Conservation (phyloP, 2,329 filamentous ascomycete genomes). For the Penicillium concentricum region DNA sequence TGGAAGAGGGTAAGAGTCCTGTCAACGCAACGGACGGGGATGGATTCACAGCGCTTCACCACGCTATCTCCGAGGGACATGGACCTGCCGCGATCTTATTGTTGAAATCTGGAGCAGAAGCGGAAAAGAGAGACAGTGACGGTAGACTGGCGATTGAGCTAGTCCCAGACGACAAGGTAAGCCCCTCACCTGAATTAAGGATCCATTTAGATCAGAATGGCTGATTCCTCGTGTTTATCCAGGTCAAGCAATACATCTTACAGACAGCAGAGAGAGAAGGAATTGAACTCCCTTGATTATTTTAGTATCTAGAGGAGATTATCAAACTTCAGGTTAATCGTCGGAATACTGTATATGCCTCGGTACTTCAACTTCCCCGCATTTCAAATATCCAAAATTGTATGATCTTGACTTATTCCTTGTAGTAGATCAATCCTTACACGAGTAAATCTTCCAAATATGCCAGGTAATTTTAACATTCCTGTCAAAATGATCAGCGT, state of each 20-base stretch:
- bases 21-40: slow-evolving; percentile 78
- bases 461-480: neutral
- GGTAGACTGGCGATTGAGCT: slow-evolving; percentile 74
- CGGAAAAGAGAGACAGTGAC: slow-evolving; percentile 70
- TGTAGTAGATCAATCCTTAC: neutral
- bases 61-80: slow-evolving; percentile 60
- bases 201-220: neutral
- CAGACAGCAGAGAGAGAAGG: slow-evolving; percentile 80
- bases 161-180: slow-evolving; percentile 80
- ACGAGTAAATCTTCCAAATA: neutral
- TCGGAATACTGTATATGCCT: neutral
- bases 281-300: slow-evolving; percentile 57
- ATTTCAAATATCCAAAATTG: slow-evolving; percentile 1
- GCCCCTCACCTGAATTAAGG: slow-evolving; percentile 24
- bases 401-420: neutral
- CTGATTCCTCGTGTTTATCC: slow-evolving; percentile 5
- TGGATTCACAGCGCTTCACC: slow-evolving; percentile 86
- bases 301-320: neutral
- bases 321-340: neutral
- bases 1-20: slow-evolving; percentile 73
- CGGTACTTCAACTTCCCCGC: slow-evolving; percentile 13
- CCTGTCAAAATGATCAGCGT: neutral
- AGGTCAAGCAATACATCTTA: slow-evolving; percentile 75
- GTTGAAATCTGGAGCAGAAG: slow-evolving; percentile 80
- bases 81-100: slow-evolving; percentile 80